Evolutionary conservation across 805 yeast species (phyloP).

Genomic region (Maudiozyma barnettii): DNA sequence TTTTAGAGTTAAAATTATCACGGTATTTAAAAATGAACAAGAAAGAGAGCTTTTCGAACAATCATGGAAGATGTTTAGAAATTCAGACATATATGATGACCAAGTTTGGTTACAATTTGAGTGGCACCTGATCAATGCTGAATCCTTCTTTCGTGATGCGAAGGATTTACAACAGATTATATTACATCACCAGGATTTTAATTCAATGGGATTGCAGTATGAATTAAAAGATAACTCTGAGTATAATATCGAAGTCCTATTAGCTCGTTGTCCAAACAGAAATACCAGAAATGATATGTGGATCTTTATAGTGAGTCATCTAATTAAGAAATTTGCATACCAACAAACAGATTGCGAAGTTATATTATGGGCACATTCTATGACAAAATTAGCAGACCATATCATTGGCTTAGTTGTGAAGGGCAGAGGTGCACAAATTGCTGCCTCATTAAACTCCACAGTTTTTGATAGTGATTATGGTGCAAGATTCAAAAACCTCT

Average conservation of each 20-base stretch:
- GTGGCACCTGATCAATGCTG: constrained; percentile 35
- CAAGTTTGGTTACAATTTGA: constrained; percentile 27
- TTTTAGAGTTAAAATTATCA: constrained; percentile 45
- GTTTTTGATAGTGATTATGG: constrained; percentile 22
- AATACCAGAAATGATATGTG: constrained; percentile 60
- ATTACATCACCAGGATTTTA: constrained; percentile 25
- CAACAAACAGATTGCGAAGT: constrained; percentile 35
- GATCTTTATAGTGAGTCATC: constrained; percentile 37
- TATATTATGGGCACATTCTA: constrained; percentile 62
- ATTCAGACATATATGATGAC: constrained; percentile 10
- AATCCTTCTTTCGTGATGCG: constrained; percentile 31
- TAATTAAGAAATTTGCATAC: constrained; percentile 40
- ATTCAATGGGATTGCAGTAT: constrained; percentile 5
- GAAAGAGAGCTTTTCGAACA: constrained; percentile 9
- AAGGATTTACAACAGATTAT: constrained; percentile 25
- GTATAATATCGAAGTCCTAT: constrained; percentile 7
- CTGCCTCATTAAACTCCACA: constrained; percentile 39
- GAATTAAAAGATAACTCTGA: background rate
- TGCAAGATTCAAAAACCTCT: constrained; percentile 38
- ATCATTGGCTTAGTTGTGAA: constrained; percentile 72
- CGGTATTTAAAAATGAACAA: constrained; percentile 21
- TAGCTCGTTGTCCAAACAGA: constrained; percentile 33
- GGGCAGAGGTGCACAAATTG: constrained; percentile 72
- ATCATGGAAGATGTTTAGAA: constrained; percentile 8
- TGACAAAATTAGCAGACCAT: constrained; percentile 76